Evolutionary conservation across 805 yeast genomes (phyloP), one percentile per base, ranked within the genome.

Genomic region (Metschnikowia baotianmanensis): DNA sequence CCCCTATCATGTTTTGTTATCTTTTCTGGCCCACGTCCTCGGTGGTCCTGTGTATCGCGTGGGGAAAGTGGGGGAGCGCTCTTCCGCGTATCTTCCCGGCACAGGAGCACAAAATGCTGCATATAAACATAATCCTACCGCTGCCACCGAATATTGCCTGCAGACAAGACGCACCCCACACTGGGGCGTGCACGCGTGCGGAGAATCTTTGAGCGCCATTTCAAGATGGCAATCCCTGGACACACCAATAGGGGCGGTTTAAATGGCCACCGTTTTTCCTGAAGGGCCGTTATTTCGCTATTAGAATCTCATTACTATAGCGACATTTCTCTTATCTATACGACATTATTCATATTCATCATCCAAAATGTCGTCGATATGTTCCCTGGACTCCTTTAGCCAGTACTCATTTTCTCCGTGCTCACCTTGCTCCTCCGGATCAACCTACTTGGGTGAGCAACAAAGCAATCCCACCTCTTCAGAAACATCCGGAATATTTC

Each of bases 371-470:
- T 26, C 30, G 9, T 4, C 13, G 10, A 24, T 24, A 19, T 7
- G 13, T 19, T 29, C 30, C 22, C 28, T 21, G 28, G 42, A 38
- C 29, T 20, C 36, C 12, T 38, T 28, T 34, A 20, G 36, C 37
- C 38, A 31, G 31, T 35, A 23, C 12, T 37, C 46, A 19, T 40
- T 48, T 13, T 34, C 46, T 19, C 55, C 55, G 20, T 51, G 52
- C 35, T 45, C 53, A 13, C 50, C 53, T 1, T 42, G 50, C 16
- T 40, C 43, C 3, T 40, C 43, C 9, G 43, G 43, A 8, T n/a
- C 28, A 4, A 40, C 43, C 6, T 34, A 10, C 10, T 27, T 17
- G 15, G 10, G 17, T 12, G 20, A 18, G 17, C 12, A 26, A 26
- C 29, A 26, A n/a, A 9, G 22, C 20, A 30, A 30, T n/a, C n/a